Conservation (phyloP, 179 eudicot genomes). For the Spinacia oleracea region DNA sequence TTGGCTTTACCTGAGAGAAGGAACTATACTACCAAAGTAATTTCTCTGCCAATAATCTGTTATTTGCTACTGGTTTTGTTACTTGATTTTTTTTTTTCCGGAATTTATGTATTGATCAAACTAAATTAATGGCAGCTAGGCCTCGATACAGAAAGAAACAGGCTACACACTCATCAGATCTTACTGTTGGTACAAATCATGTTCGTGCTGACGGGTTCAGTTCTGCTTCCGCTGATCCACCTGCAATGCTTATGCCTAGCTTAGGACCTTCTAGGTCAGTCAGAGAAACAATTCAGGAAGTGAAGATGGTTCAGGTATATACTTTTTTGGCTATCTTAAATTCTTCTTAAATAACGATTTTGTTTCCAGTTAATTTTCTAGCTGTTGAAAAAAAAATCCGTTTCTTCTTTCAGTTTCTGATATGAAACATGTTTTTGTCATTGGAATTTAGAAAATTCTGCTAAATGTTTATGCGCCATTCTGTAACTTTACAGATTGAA, state of each 20-base stretch:
- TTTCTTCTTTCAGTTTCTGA: not conserved
- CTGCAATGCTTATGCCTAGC: conserved; percentile 64
- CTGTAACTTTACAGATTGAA: not conserved
- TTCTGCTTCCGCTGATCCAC: conserved; percentile 39
- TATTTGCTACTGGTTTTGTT: conserved; percentile 4
- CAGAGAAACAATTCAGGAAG: conserved; percentile 69
- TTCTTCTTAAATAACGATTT: not conserved
- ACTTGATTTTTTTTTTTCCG: not conserved
- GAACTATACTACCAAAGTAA: conserved; percentile 90
- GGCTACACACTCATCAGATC: conserved; percentile 46
- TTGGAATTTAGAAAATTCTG: not conserved
- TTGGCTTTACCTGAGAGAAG: conserved; percentile 94
- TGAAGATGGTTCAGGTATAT: conserved; percentile 95
- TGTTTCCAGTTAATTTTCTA: not conserved
- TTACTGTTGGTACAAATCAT: conserved; percentile 39
- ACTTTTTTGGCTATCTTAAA: not conserved
- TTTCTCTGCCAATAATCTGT: conserved; percentile 20
- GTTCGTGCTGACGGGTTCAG: conserved; percentile 34
- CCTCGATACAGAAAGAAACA: conserved; percentile 73
- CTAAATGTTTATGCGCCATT: not conserved
- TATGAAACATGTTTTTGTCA: not conserved
- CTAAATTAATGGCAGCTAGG: conserved; percentile 45
- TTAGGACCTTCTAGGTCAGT: conserved; percentile 72
- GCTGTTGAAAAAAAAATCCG: not conserved
- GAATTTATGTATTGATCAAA: conserved; percentile 13